Base-by-base conservation (phyloP, 179 eudicot species). In the Sideroxylon spinosum region DNA sequence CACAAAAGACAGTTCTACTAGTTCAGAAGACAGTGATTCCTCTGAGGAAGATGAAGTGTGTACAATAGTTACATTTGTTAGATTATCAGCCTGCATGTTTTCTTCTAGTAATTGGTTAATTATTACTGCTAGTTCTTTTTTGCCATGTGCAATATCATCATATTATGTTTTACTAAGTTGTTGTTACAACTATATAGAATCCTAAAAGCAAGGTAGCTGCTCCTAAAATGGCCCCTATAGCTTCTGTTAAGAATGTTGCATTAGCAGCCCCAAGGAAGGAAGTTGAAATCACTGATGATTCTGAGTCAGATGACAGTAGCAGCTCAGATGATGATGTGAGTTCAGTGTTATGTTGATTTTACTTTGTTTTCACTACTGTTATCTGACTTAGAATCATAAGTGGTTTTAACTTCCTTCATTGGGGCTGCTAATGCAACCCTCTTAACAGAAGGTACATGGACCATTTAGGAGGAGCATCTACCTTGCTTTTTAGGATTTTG, bases 321-420 rank as follows among this genome's bases (percentile, higher is more conserved):
- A 70, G 77, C 76, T 71, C 73, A 44, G 84, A 77, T 60, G 85
- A 68, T 29, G 84, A 81, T 68, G 86, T 81, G 62, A 66, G 77
- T 76, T 71, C 49, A 60, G 61, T 48, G 74, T 23, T 56, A 60
- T 48, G 6, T 59, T 22, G 6, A 44, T 74, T 25, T 57, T n/a
- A 12, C 12, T 29, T 73, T 55, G 19, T 5, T 28, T 52, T 56
- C n/a, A n/a, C 25, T 63, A 11, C 74, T 44, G 2, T 78, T 82
- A 20, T 74, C 80, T 20, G 82, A 81, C 2, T 49, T 80, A 16
- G 82, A 81, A 19, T 76, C 85, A 68, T 74, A 77, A 78, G 85
- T 84, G 32, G 95, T 85, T 20, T 85, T 90, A 8, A 10, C 88
- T 78, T 84, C 81, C 82, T 86, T 89, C 80, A 83, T 84, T 19